These are phyloP conservation scores for Aureobasidium zeae DNA, from an alignment of 2,329 filamentous ascomycete genomes.

Conservation along the genomic window DNA sequence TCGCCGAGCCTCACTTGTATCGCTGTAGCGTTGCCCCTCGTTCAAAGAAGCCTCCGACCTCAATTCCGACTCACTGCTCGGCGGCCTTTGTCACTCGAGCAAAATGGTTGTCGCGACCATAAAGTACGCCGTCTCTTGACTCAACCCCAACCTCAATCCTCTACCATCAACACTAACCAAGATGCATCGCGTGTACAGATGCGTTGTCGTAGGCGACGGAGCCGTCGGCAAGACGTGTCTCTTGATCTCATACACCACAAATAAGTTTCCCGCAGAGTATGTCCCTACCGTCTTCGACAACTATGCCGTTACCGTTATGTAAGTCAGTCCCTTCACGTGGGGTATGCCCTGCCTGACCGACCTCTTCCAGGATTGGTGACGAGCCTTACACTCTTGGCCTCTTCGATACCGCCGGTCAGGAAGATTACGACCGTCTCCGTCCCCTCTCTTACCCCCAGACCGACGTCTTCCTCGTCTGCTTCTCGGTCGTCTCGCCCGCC, in stretches of 20 bases:
- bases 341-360: neutral
- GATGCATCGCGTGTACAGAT: constrained; percentile 48
- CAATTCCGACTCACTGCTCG: too few relatives aligned
- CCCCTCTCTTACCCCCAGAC: constrained; percentile 97
- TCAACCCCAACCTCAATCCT: too few relatives aligned
- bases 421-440: constrained; percentile 96
- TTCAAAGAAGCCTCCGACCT: neutral
- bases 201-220: constrained; percentile 98
- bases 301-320: constrained; percentile 99
- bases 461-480: constrained; percentile 97
- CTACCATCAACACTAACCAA: too few relatives aligned
- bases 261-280: constrained; percentile 99
- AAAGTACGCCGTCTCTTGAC: constrained; percentile 23
- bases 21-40: constrained; percentile 4
- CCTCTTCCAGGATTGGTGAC: constrained; percentile 74
- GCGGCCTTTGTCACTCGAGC: neutral
- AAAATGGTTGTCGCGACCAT: constrained; percentile 28
- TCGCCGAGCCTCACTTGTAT: constrained; percentile 2
- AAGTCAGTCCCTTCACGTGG: constrained; percentile 41
- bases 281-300: constrained; percentile 99
- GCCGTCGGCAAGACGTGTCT: constrained; percentile 98
- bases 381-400: constrained; percentile 95
- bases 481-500: constrained; percentile 92
- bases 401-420: constrained; percentile 97
- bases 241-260: constrained; percentile 98